Evolutionary conservation across 495 filamentous ascomycete species (phyloP), one percentile per base, ranked within the genome.

Genomic region (Amniculicola lignicola): DNA sequence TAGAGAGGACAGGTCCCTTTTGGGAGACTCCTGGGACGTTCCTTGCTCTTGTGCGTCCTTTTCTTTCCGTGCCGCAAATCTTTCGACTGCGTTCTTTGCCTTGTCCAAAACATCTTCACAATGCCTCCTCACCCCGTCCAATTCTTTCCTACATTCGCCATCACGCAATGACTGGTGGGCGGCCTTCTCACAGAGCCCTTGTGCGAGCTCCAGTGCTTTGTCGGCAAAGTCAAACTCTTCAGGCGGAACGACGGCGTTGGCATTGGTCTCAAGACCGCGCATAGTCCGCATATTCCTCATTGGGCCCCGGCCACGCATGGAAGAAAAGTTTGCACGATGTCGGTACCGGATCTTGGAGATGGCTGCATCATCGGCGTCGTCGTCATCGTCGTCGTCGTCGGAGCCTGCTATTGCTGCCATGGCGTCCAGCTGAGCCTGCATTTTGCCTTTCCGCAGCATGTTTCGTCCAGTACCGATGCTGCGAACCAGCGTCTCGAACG

Each of bases 101-200:
- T 22, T 51, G 28, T 82, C 83, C 14, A 84, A 73, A 3, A 84
- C 80, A 62, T 87, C 81, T 12, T 53, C 63, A 21, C 85, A 71
- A 1, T 75, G 72, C 46, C 74, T 72, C 64, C 84, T 81, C 37
- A 90, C 86, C 23, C 81, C 82, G 11, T 77, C 72, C 14, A 94
- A 77, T 70, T 95, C 88, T 18, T 79, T 76, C 15, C 72, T 75
- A 69, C 90, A 96, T 54, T 91, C 84, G 18, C 90, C 90, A 47
- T 87, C 82, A 18, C 90, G 81, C 11, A 96, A 77, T 51, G 94
- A 88, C 66, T 93, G 87, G 67, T 92, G 90, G 1, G 90, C 90
- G 12, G 82, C 90, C 46, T 82, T 81, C 70, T 95, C 90, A 68
- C 88, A 94, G 63, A 89, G 79, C 40, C 76, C 79, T 65, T 95